A percentile compares a stretch with the other conserved stretches of the same genome.
Conservation (phyloP, 176 grass and related monocot genomes). For the maize (Zea mays) region DNA sequence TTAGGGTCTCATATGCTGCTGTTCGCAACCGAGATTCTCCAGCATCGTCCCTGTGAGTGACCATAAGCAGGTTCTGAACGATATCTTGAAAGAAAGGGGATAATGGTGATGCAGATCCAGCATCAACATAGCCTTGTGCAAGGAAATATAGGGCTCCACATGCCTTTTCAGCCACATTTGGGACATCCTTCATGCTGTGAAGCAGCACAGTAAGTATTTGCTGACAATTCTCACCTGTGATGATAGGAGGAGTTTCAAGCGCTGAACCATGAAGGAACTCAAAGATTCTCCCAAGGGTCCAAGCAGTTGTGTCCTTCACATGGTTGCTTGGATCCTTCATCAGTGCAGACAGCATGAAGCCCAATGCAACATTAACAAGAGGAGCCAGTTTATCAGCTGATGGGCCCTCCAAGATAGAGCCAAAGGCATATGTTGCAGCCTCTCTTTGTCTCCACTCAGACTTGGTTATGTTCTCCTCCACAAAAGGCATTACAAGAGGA, state of each 20-base stretch:
- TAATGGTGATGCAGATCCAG: slow-evolving; percentile 54
- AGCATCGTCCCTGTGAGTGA: slow-evolving; percentile 78
- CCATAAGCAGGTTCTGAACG: slow-evolving; percentile 71
- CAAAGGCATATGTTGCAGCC: slow-evolving; percentile 86
- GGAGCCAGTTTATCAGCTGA: slow-evolving; percentile 78
- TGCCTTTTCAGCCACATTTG: slow-evolving; percentile 89
- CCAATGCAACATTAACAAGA: slow-evolving; percentile 70
- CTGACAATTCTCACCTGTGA: slow-evolving; percentile 67
- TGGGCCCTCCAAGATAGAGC: slow-evolving; percentile 86
- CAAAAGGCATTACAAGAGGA: slow-evolving; percentile 90
- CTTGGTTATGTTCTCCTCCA: slow-evolving; percentile 88
- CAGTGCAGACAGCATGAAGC: slow-evolving; percentile 76
- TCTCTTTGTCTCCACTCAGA: slow-evolving; percentile 78
- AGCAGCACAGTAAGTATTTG: slow-evolving; percentile 79
- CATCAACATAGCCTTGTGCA: slow-evolving; percentile 82
- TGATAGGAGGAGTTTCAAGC: slow-evolving; percentile 69
- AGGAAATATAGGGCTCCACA: slow-evolving; percentile 89
- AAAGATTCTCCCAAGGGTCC: slow-evolving; percentile 89
- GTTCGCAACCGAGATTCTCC: slow-evolving; percentile 65
- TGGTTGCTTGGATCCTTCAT: slow-evolving; percentile 81
- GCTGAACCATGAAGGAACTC: slow-evolving; percentile 87
- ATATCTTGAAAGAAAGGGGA: slow-evolving; percentile 86
- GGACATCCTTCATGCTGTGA: slow-evolving; percentile 91
- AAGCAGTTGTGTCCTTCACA: slow-evolving; percentile 91
- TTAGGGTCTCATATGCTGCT: slow-evolving; percentile 82